phyloP scores from a whole-genome alignment of 2,329 filamentous ascomycete species.

The Fusarium tjaetaba region DNA sequence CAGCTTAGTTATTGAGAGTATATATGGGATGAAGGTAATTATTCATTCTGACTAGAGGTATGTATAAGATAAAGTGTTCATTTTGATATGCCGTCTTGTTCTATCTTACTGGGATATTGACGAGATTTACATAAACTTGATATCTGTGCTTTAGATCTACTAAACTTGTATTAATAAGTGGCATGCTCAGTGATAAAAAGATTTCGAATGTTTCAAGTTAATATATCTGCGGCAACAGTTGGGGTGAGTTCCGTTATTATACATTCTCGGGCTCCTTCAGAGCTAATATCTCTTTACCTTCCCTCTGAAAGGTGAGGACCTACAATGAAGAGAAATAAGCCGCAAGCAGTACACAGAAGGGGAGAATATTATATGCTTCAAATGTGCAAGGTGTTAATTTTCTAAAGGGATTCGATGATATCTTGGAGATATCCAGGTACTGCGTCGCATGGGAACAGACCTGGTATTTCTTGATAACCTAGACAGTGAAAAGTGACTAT shows the following conservation, averaged over 20 bases:
- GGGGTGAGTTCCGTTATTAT: not conserved
- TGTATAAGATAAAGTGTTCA: not conserved
- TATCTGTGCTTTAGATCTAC: not conserved
- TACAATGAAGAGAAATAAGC: not conserved
- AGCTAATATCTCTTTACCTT: not conserved
- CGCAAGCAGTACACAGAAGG: not conserved
- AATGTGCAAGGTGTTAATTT: not conserved
- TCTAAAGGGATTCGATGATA: not conserved
- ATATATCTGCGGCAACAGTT: not conserved
- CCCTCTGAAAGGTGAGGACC: too few species aligned
- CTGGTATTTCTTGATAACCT: not conserved
- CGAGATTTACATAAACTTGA: not conserved
- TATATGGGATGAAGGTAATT: not conserved
- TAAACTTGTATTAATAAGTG: too few species aligned
- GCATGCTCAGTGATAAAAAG: not conserved
- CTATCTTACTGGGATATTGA: not conserved
- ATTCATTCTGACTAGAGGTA: not conserved
- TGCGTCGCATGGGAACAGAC: too few species aligned
- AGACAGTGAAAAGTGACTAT: conserved; percentile 5
- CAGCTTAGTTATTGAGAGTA: too few species aligned
- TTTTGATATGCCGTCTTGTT: not conserved
- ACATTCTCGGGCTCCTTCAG: not conserved
- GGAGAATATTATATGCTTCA: not conserved
- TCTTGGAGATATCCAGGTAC: not conserved
- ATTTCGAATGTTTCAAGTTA: too few species aligned